Evolutionary conservation across 352 stramenopile species (phyloP), one percentile per base, ranked within the genome.

Genomic region (Peronospora destructor): DNA sequence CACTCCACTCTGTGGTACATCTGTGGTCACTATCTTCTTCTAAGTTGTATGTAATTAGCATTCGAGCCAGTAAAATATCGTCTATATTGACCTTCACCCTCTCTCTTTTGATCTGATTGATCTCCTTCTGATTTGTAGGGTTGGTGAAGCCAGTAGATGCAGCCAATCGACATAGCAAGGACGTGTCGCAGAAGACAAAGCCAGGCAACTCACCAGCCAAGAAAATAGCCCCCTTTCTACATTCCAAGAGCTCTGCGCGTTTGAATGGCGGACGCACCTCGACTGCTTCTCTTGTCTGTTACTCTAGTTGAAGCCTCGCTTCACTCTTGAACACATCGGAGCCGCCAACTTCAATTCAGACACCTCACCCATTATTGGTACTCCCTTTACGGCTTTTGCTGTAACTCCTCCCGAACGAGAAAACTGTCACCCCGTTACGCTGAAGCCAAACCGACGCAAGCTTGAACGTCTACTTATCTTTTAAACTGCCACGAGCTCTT

Each of bases 291-390:
- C 57, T 66, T 43, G n/a, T 35, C 30, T 60, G 33, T 37, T 43
- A 29, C 39, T 62, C 39, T 67, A 76, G 71, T 87, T 87, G 73
- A 85, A 87, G 76, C 68, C 57, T 53, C 37, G 34, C 60, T 60
- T 64, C 56, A 70, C 47, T 71, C 40, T 59, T 28, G 45, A 71
- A 67, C 71, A 67, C 45, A 52, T 58, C 67, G 53, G 66, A 85
- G 68, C 73, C 73, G 82, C 71, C 68, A 88, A 85, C 76, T 88
- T 88, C 76, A 88, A 88, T 61, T 50, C 29, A 63, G 38, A n/a
- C 45, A 36, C 35, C 19, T 3, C 19, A 21, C 19, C 19, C 19
- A 21, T 3, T 3, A 21, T 21, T 21, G n/a, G n/a, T n/a, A n/a
- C 19, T 21, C 19, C 1, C 19, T 21, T 40, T 30, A 32, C 28